Base-by-base conservation (phyloP, 495 filamentous ascomycete genomes). In the Penicillium ochrochloron region DNA sequence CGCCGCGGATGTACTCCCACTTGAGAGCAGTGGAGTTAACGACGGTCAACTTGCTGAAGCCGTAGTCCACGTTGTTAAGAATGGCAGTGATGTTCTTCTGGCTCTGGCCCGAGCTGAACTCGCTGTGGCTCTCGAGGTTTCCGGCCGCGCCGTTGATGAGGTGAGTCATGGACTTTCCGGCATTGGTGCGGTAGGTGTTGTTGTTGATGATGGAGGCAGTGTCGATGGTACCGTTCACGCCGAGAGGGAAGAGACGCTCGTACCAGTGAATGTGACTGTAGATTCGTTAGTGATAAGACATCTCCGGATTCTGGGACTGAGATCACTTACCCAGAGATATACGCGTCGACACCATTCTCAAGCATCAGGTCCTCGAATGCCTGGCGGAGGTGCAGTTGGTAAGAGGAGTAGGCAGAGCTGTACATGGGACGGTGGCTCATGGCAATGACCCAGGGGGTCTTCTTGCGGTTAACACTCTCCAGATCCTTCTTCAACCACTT, bases 391-490 rank as follows among this genome's bases (percentile, higher is more conserved):
- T 82, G 78, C 29, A 76, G 67, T 66, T 64, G 67, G 75, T 85
- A 87, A 12, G 69, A 69, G 21, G 74, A 73, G 55, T 65, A 73
- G 58, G 63, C 70, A 11, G 76, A 73, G 62, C 67, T 72, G 42
- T 88, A 88, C 85, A 85, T 86, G 2, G 86, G 86, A 4, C 85
- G 70, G 66, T 88, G 85, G 57, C 84, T 83, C 54, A 79, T 85
- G 41, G 84, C 80, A 41, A 88, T 68, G 4, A 86, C 67, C 85
- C 85, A 86, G 0, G 84, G 81, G 6, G 82, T 85, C 71, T 78
- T 78, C 34, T 42, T 67, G 55, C 83, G 80, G 66, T 85, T 78
- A 48, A 85, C 70, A 27, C 68, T 71, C n/a, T 72, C 74, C 25
- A 85, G 75, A 59, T 85, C 82, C 25, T 75, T 69, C 55, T 75